Evolutionary conservation across 1,284 basidiomycete genomes (phyloP).

Genomic region (Psilocybe mexicana): DNA sequence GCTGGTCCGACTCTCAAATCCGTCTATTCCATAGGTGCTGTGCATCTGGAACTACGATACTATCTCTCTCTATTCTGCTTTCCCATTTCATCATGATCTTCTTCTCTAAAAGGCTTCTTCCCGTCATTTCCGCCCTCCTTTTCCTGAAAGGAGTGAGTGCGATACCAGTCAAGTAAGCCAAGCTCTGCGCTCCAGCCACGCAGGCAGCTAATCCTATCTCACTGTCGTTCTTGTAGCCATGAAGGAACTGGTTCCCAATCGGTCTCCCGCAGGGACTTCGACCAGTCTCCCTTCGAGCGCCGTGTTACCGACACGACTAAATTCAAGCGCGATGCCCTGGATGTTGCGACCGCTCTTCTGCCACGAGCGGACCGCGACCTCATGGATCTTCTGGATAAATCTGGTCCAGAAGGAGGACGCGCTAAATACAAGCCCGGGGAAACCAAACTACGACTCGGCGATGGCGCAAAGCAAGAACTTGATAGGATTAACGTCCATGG

Average conservation of each 20-base stretch:
- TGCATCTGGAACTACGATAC: slow-evolving; percentile 1
- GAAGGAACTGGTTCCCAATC: background rate
- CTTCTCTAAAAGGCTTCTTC: slow-evolving; percentile 5
- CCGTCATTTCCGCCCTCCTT: slow-evolving; percentile 2
- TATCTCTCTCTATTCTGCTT: background rate
- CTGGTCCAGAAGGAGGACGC: background rate
- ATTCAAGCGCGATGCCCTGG: too few relatives aligned
- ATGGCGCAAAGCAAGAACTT: slow-evolving; percentile 5
- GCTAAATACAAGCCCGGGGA: background rate
- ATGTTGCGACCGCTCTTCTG: background rate
- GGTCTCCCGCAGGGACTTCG: background rate
- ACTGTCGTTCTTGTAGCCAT: background rate
- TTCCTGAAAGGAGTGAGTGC: background rate
- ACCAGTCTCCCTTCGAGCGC: background rate
- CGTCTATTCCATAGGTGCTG: slow-evolving; percentile 6
- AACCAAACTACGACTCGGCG: background rate
- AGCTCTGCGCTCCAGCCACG: background rate
- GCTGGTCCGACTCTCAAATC: slow-evolving; percentile 5
- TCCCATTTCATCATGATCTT: slow-evolving; percentile 2
- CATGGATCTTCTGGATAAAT: background rate
- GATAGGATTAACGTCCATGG: slow-evolving; percentile 6
- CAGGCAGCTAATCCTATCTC: background rate
- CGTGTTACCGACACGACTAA: background rate
- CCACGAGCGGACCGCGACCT: background rate
- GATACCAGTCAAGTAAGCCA: background rate